phyloP scores from a whole-genome alignment of 345 rosid genomes.

The Excoecaria agallocha region DNA sequence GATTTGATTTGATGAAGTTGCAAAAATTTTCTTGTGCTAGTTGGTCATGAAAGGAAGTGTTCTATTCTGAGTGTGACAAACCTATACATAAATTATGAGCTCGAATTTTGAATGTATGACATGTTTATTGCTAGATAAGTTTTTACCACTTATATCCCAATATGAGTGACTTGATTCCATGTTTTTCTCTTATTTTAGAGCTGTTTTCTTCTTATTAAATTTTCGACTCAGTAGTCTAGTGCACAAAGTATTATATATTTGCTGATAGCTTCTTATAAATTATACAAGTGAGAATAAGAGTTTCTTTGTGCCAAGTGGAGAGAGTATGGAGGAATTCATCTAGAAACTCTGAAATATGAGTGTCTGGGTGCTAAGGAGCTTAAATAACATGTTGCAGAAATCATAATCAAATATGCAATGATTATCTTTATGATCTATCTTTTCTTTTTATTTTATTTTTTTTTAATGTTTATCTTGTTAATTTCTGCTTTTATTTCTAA shows the following conservation, averaged over 20 bases:
- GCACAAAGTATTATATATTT: not conserved
- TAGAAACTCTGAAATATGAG: not conserved
- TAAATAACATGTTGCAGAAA: not conserved
- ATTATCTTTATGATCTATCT: not conserved
- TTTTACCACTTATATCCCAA: not conserved
- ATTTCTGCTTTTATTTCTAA: constrained; percentile 2
- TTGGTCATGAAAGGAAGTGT: not conserved
- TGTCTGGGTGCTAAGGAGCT: not conserved
- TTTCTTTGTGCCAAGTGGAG: not conserved
- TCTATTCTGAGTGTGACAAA: not conserved
- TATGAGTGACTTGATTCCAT: not conserved
- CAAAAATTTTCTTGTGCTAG: not conserved
- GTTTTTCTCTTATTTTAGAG: not conserved
- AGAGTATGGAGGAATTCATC: not conserved
- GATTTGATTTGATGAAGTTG: not conserved
- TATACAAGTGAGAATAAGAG: not conserved
- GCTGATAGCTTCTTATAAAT: not conserved
- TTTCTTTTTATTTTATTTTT: too few species aligned
- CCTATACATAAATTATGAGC: not conserved
- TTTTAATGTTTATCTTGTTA: constrained; percentile 9
- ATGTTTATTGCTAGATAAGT: not conserved
- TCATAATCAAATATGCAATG: not conserved
- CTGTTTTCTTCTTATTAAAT: not conserved
- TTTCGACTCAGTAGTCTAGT: not conserved
- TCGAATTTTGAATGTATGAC: not conserved